Evolutionary conservation across 1,284 basidiomycete genomes (phyloP).

Genomic region (Fomitopsis betulina): DNA sequence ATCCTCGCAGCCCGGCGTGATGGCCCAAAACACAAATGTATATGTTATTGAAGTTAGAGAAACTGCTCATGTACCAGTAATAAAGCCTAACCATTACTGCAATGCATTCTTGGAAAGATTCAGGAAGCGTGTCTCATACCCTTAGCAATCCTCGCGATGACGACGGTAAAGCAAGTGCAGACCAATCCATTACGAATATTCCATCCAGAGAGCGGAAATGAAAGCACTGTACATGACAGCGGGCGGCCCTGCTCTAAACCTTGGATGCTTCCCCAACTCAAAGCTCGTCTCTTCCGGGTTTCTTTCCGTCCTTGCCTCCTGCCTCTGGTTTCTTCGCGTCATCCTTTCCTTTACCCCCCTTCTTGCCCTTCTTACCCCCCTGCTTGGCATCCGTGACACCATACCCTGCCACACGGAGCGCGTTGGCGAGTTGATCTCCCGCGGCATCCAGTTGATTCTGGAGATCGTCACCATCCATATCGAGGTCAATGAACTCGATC

Average conservation of each 20-base stretch:
- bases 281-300: constrained; percentile 36
- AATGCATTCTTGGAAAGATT: neutral
- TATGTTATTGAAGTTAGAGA: constrained; percentile 24
- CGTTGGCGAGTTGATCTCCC: constrained; percentile 32
- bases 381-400: constrained; percentile 29
- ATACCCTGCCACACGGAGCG: constrained; percentile 37
- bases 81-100: constrained; percentile 21
- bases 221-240: neutral
- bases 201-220: neutral
- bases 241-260: neutral
- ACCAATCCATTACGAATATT: neutral
- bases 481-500: constrained; percentile 43
- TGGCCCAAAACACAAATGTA: constrained; percentile 14
- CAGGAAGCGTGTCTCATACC: neutral
- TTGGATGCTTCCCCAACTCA: constrained; percentile 15
- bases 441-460: constrained; percentile 23
- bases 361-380: constrained; percentile 2
- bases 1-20: constrained; percentile 1
- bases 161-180: neutral
- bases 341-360: constrained; percentile 18
- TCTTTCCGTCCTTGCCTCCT: constrained; percentile 18
- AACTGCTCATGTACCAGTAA: constrained; percentile 27
- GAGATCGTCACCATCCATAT: constrained; percentile 18
- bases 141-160: neutral
- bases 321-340: constrained; percentile 13